Evolutionary conservation across 2,329 filamentous ascomycete species (phyloP).

Genomic region (Penicillium italicum): DNA sequence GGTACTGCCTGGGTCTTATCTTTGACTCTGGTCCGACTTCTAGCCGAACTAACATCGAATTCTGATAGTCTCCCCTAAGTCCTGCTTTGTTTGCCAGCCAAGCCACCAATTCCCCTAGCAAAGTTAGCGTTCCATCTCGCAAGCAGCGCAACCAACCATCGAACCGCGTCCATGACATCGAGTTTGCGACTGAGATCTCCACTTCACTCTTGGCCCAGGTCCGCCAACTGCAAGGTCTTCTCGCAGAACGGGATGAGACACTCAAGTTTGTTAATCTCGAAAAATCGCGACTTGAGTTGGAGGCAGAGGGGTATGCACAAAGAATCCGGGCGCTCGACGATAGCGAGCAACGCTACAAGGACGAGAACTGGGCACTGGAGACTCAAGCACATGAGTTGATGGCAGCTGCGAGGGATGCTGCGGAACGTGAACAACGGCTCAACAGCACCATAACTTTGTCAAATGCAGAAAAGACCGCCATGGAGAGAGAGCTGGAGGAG

Average conservation of each 20-base stretch:
- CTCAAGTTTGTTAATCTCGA: conserved; percentile 71
- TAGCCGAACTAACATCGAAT: conserved; percentile 8
- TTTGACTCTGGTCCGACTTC: not conserved
- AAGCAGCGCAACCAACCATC: conserved; percentile 87
- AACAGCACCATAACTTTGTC: conserved; percentile 66
- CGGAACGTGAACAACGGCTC: conserved; percentile 79
- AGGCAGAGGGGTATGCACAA: conserved; percentile 74
- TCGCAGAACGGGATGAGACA: conserved; percentile 84
- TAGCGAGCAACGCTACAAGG: conserved; percentile 92
- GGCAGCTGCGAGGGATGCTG: conserved; percentile 67
- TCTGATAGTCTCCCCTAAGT: conserved; percentile 61
- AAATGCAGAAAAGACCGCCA: conserved; percentile 69
- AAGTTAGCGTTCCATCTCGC: conserved; percentile 79
- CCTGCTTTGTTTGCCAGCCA: conserved; percentile 79
- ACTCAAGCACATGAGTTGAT: conserved; percentile 84
- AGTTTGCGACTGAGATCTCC: conserved; percentile 97
- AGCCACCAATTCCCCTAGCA: conserved; percentile 80
- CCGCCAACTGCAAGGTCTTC: conserved; percentile 77
- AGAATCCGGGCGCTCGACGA: conserved; percentile 81
- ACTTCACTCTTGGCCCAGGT: conserved; percentile 93
- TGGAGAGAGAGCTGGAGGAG: conserved; percentile 88
- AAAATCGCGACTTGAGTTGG: conserved; percentile 74
- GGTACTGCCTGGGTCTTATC: conserved; percentile 32
- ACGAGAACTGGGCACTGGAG: conserved; percentile 97
- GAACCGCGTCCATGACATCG: conserved; percentile 88